These are phyloP conservation scores for Eucalyptus regnans DNA, from an alignment of 345 rosid species.

Conservation along the genomic window DNA sequence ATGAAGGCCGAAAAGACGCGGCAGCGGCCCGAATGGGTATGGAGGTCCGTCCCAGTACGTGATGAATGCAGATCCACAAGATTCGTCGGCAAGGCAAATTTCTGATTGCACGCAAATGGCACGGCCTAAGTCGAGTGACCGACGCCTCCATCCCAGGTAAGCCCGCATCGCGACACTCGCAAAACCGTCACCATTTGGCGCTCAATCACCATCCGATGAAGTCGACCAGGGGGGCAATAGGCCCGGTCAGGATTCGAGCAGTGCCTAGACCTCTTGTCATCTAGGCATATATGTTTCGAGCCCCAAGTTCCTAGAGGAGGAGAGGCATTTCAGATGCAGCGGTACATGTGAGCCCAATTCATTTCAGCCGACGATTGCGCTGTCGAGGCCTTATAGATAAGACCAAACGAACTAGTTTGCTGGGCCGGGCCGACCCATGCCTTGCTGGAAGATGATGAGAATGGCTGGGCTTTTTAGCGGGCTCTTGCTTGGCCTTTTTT, in stretches of 20 bases:
- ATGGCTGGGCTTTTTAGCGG: neutral
- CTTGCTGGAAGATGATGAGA: neutral
- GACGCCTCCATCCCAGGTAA: too few relatives aligned
- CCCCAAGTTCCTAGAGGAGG: neutral
- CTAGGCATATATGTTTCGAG: too few relatives aligned
- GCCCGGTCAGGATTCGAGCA: too few relatives aligned
- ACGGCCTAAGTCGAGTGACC: neutral
- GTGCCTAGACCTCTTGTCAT: too few relatives aligned
- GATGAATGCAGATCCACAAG: slow-evolving; percentile 31
- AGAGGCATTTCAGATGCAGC: neutral
- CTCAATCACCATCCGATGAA: too few relatives aligned
- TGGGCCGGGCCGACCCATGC: neutral
- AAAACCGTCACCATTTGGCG: too few relatives aligned
- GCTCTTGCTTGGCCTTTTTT: neutral
- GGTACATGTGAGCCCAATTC: neutral
- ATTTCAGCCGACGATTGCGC: neutral
- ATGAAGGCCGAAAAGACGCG: slow-evolving; percentile 30
- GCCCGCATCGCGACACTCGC: too few relatives aligned
- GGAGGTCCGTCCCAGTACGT: neutral
- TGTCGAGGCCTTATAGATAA: neutral
- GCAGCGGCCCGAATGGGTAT: neutral
- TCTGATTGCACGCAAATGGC: neutral
- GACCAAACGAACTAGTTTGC: neutral
- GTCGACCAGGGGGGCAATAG: too few relatives aligned
- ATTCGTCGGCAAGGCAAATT: slow-evolving; percentile 27